Percentiles rank a stretch among this genome's conserved stretches.
phyloP scores from a whole-genome alignment of 31 red algal species.

The Porphyra umbilicalis region DNA sequence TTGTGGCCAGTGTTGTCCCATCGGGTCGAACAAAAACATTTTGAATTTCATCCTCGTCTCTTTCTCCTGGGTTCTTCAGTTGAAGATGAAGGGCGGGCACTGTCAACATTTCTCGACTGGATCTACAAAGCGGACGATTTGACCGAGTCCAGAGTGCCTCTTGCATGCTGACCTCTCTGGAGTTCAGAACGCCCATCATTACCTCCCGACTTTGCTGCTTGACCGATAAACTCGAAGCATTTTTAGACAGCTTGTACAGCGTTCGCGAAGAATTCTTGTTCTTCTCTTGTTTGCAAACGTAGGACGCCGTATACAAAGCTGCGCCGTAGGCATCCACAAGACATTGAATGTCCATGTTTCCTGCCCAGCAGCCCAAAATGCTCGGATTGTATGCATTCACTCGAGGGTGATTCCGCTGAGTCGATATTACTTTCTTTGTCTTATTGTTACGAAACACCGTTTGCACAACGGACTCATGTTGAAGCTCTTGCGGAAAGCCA shows the following conservation, averaged over 20 bases:
- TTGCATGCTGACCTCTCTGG: too few relatives aligned
- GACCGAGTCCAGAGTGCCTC: background rate
- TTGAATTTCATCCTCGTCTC: background rate
- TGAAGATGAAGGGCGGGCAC: background rate
- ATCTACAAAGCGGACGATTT: background rate
- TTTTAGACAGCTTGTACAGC: background rate
- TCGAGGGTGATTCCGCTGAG: background rate
- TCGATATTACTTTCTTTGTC: background rate
- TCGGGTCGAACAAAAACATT: background rate
- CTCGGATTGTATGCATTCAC: background rate
- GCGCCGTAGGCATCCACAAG: background rate
- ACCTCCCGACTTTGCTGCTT: background rate
- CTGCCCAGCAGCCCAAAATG: background rate
- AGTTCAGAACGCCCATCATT: background rate
- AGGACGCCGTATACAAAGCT: too few relatives aligned
- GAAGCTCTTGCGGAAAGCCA: background rate
- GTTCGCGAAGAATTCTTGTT: background rate
- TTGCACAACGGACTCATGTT: background rate
- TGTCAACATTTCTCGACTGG: background rate
- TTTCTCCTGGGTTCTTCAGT: background rate
- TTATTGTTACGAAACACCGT: background rate
- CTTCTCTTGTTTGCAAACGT: background rate
- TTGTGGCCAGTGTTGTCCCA: too few relatives aligned
- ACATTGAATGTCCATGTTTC: background rate
- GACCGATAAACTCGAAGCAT: background rate